Evolutionary conservation across 805 yeast genomes (phyloP).

Genomic region (Scheffersomyces amazonensis): DNA sequence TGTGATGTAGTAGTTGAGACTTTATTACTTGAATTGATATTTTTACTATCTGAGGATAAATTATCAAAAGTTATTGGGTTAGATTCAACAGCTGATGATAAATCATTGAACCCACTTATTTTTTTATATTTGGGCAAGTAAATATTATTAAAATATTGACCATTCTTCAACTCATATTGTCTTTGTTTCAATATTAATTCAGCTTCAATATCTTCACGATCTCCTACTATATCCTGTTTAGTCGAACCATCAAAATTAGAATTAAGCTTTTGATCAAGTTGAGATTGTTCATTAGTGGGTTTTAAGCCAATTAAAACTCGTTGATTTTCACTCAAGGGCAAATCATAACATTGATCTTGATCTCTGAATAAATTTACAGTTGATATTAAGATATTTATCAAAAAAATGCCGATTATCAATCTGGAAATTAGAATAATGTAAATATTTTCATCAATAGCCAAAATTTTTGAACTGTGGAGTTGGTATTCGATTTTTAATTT

Average conservation of each 20-base stretch:
- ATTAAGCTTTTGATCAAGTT: background rate
- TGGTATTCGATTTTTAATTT: constrained; percentile 2
- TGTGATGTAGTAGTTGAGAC: background rate
- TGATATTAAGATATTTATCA: constrained; percentile 11
- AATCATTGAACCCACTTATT: background rate
- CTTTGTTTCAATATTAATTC: constrained; percentile 20
- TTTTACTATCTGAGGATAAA: background rate
- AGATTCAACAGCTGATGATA: background rate
- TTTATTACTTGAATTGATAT: background rate
- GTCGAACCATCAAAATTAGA: constrained; percentile 1
- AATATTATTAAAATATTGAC: constrained; percentile 5
- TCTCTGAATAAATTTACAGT: constrained; percentile 31
- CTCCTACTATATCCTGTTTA: constrained; percentile 1
- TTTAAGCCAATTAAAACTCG: constrained; percentile 44
- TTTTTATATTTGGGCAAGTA: background rate
- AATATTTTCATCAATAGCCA: constrained; percentile 3
- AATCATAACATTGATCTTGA: constrained; percentile 49
- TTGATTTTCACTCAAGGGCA: constrained; percentile 47
- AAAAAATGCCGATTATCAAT: constrained; percentile 1
- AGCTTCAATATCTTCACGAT: constrained; percentile 5
- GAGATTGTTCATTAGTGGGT: constrained; percentile 2
- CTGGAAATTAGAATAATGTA: background rate
- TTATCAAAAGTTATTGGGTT: background rate
- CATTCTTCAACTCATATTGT: constrained; percentile 13
- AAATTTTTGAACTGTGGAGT: background rate